Evolutionary conservation across 768 basidiomycete species (phyloP).

Genomic region (Mycena capillaripes): DNA sequence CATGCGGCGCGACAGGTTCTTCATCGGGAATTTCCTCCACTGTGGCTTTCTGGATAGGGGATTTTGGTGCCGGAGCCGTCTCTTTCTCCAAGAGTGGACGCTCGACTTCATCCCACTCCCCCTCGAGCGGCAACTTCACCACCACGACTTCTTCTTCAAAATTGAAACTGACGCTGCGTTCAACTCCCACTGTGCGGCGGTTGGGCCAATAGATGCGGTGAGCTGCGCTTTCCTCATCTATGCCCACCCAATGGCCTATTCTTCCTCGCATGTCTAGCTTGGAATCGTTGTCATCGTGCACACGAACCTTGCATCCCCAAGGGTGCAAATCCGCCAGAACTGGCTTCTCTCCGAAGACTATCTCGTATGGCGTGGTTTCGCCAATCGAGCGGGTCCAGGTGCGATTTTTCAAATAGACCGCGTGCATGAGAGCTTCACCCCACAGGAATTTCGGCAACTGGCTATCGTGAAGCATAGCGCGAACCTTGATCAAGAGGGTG

Average conservation of each 20-base stretch:
- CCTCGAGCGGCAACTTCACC: conserved; percentile 34
- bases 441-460: not conserved
- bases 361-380: not conserved
- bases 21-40: not conserved
- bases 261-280: conserved; percentile 43
- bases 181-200: conserved; percentile 40
- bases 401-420: not conserved
- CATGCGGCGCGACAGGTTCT: not conserved
- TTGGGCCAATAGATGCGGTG: conserved; percentile 52
- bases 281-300: conserved; percentile 39
- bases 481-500: not conserved
- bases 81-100: not conserved
- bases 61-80: not conserved
- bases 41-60: not conserved
- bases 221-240: conserved; percentile 46
- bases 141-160: conserved; percentile 15
- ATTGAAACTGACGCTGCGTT: conserved; percentile 41
- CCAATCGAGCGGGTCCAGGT: not conserved
- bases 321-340: conserved; percentile 42
- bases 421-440: not conserved
- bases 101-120: conserved; percentile 29
- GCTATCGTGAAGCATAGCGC: not conserved
- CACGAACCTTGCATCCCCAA: conserved; percentile 47
- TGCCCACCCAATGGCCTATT: conserved; percentile 52
- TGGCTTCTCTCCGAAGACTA: conserved; percentile 42